Evolutionary conservation across 2,329 filamentous ascomycete species (phyloP), one percentile per base, ranked within the genome.

Genomic region (Myriosclerotinia curreyana): DNA sequence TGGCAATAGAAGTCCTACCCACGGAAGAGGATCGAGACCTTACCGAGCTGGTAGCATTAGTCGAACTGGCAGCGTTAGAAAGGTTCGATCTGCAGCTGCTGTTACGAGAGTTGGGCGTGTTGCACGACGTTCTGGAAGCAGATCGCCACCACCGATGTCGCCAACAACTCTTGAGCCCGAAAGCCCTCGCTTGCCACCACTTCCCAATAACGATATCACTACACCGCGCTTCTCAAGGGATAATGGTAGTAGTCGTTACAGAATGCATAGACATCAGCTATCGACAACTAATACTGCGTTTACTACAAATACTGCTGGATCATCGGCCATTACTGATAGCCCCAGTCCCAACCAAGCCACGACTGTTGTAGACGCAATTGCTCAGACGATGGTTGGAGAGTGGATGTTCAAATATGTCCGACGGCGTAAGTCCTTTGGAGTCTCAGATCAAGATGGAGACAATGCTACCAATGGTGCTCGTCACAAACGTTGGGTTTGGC

Each of bases 401-500:
- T 95, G 91, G 90, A 94, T 96, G 90, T 93, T 88, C 80, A 96
- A 96, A 76, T 95, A 96, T 72, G 89, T 94, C 42, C 84, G 91
- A 60, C 85, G 91, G 75, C 86, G 94, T 69, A 97, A 93, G 78
- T 96, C 94, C 0, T 98, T 99, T 74, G 92, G 92, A 25, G 86
- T 94, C 61, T 82, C 80, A 31, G 85, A 83, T 69, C 82, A 86
- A 67, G 87, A 92, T 72, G 88, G 82, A 67, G 87, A 90, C 76
- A 87, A 89, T 65, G 81, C 79, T 25, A 83, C 80, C 67, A 83
- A 80, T 68, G 86, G 83, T 70, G 86, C 86, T 69, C 89, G 95
- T 38, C 95, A 99, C 76, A 97, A 93, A 79, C 85, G 95, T 75
- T 99, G 95, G 95, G 95, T 99, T 2, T 99, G 95, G 95, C 84